These are phyloP conservation scores for Hibiscus trionum DNA, from an alignment of 345 rosid species.

Conservation along the genomic window DNA sequence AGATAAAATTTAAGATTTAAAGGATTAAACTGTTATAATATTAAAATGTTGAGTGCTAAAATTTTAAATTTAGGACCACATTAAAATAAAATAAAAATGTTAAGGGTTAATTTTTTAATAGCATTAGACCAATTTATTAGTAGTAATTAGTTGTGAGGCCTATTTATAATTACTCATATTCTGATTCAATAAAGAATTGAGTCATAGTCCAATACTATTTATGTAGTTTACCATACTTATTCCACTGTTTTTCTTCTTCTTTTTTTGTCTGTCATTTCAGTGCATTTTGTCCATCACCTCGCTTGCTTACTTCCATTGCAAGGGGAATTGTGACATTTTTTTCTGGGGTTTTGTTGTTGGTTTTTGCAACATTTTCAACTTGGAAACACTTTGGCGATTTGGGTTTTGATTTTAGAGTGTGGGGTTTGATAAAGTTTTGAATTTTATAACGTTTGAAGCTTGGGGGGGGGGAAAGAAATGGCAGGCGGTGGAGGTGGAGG, in stretches of 20 bases:
- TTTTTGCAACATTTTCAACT: not conserved
- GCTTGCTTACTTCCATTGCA: not conserved
- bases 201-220: too few relatives aligned
- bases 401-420: slow-evolving; percentile 16
- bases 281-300: not conserved
- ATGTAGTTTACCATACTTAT: not conserved
- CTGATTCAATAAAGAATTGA: too few relatives aligned
- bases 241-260: slow-evolving; percentile 10
- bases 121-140: too few relatives aligned
- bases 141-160: too few relatives aligned
- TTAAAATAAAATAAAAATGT: too few relatives aligned
- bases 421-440: slow-evolving; percentile 1
- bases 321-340: slow-evolving; percentile 5
- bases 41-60: too few relatives aligned
- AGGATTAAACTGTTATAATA: too few relatives aligned
- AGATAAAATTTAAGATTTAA: too few relatives aligned
- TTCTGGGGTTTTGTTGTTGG: slow-evolving; percentile 11
- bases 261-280: not conserved
- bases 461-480: slow-evolving; percentile 23
- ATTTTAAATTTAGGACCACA: too few relatives aligned
- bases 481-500: slow-evolving; percentile 38
- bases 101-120: too few relatives aligned
- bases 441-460: not conserved
- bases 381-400: slow-evolving; percentile 21
- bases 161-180: too few relatives aligned